Base-by-base conservation (phyloP, 805 yeast genomes). In the Metschnikowia dekortorum region DNA sequence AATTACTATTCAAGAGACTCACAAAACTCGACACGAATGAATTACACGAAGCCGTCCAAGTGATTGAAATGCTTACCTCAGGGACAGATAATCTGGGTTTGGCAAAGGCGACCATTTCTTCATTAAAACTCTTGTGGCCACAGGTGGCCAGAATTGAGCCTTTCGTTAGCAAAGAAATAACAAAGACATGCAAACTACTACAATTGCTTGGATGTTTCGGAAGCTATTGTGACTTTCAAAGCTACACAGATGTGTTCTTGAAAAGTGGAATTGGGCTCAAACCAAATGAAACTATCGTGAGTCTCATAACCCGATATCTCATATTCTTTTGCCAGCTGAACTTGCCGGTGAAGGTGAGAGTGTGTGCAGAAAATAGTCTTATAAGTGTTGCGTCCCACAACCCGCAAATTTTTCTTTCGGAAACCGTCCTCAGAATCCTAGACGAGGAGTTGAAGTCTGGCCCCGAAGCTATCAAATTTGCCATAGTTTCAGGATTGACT, bases 161-260 rank as follows among this genome's bases (percentile, higher is more conserved):
- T 16, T 28, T 30, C 11, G 39, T 2, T 28, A n/a, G 8, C 34
- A 14, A 18, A 14, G 2, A 81, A 75, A 54, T 44, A 5, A 46
- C 49, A 7, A 61, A 55, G 39, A 57, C 85, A 3, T 74, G 75
- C 22, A 76, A 87, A 51, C 63, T 89, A 6, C 61, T 89, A 1
- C 80, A 79, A 57, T 66, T 89, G 22, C 62, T 87, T 4, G 91
- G 96, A 0, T 78, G 79, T 39, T 81, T 89, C 67, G 95, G 91
- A 0, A 74, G 84, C 42, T 78, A 76, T 55, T 87, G 94, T 55
- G 67, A 79, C n/a, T 75, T 88, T 49, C 86, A 82, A 48, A 63
- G 61, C 5, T 66, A 72, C 44, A 61, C 76, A 13, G 64, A 62
- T 0, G 46, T 72, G 1, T 81, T 83, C 54, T 33, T 65, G 11